These are phyloP conservation scores for Stevia rebaudiana DNA, from an alignment of 140 eudicot genomes.

Conservation along the genomic window DNA sequence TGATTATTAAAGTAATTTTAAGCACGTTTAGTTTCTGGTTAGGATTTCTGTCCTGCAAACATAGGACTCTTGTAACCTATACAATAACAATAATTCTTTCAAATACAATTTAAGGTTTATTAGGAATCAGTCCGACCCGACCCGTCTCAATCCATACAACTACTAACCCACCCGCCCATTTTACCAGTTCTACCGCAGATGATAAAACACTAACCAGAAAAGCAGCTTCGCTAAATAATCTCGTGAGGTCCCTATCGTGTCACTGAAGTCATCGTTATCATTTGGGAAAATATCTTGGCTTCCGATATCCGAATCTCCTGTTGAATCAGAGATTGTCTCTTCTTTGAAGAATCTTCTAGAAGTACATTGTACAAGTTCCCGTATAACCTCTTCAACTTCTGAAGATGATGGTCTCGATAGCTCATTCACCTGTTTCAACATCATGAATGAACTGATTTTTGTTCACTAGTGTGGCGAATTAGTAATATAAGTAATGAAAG, in stretches of 20 bases:
- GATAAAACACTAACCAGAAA: conserved; percentile 62
- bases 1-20: background rate
- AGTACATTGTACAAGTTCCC: conserved; percentile 63
- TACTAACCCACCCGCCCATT: background rate
- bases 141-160: background rate
- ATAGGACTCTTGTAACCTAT: background rate
- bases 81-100: background rate
- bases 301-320: conserved; percentile 28
- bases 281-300: conserved; percentile 32
- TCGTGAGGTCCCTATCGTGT: conserved; percentile 66
- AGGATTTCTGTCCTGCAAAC: background rate
- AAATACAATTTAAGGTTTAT: background rate
- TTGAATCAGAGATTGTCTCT: conserved; percentile 29
- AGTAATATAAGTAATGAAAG: background rate
- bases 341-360: conserved; percentile 52
- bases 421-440: conserved; percentile 60
- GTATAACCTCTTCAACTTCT: conserved; percentile 82
- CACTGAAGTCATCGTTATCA: conserved; percentile 36
- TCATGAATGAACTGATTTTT: background rate
- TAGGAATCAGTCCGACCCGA: background rate
- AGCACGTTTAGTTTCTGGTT: background rate
- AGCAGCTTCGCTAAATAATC: conserved; percentile 93
- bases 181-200: background rate
- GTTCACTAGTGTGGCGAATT: background rate
- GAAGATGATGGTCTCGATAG: conserved; percentile 69